Base-by-base conservation (phyloP, 2,329 filamentous ascomycete genomes). In the Sclerotinia trifoliorum region DNA sequence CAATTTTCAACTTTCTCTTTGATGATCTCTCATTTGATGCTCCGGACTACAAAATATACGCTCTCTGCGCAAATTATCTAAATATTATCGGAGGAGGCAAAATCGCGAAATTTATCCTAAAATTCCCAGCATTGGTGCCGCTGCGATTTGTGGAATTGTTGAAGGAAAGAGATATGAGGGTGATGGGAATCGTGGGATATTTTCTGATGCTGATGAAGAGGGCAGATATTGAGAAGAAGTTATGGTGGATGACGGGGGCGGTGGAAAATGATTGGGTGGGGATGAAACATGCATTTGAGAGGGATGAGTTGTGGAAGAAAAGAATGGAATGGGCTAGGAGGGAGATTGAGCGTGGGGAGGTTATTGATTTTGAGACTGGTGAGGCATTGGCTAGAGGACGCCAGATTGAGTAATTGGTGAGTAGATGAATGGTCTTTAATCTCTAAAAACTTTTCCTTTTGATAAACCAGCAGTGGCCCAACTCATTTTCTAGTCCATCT, bases 401-500 rank as follows among this genome's bases (percentile, higher is more conserved):
- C 1, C 2, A n/a, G 13, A 7, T 44, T 10, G 48, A 26, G 15
- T 42, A 24, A 17, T 5, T 17, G 4, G 5, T 7, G 19, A n/a
- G 51, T 17, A 39, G 8, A 56, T 54, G 3, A 17, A 42, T 39
- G 10, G 10, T 4, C 19, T 21, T 21, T 21, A 7, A 44, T 4
- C 56, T 8, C 1, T 21, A 11, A 5, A 15, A 42, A 42, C 2
- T 42, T 15, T 42, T 5, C 39, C 11, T 42, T 15, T 42, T 15
- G 13, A 11, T 42, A 42, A 39, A 11, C 11, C 11, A 39, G 10
- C 11, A 13, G 11, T 11, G 10, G 44, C 26, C 3, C 2, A 29
- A 26, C 1, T 51, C 19, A 7, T 15, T 68, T 8, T 60, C 71
- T 29, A 35, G 70, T 57, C 68, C 70, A 15, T 72, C 72, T 1